These are phyloP conservation scores for Naganishia cerealis DNA, from an alignment of 1,284 basidiomycete genomes.

Conservation along the genomic window DNA sequence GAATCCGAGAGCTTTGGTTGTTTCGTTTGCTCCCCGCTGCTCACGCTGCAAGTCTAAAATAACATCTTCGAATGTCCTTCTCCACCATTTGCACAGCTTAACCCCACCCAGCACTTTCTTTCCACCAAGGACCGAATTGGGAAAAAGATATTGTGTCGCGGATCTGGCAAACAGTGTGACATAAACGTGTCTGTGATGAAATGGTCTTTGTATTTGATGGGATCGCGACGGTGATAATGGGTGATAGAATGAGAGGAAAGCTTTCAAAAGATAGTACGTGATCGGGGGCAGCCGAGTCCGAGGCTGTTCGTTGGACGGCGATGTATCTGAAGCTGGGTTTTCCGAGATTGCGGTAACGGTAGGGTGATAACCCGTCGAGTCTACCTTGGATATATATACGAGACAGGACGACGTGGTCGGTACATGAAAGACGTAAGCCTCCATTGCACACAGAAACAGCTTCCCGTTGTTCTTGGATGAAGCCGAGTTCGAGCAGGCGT, in stretches of 20 bases:
- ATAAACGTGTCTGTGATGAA: slow-evolving; percentile 58
- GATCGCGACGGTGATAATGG: slow-evolving; percentile 39
- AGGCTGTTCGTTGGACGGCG: not conserved
- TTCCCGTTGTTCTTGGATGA: slow-evolving; percentile 48
- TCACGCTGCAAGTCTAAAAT: slow-evolving; percentile 52
- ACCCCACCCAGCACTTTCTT: slow-evolving; percentile 79
- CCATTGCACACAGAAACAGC: slow-evolving; percentile 74
- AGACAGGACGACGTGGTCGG: slow-evolving; percentile 61
- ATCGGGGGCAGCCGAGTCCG: slow-evolving; percentile 14
- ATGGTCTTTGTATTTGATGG: not conserved
- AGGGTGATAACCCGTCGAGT: slow-evolving; percentile 74
- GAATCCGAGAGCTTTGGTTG: slow-evolving; percentile 44
- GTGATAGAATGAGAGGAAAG: slow-evolving; percentile 60
- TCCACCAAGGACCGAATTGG: slow-evolving; percentile 75
- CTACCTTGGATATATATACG: slow-evolving; percentile 90
- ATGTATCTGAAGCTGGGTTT: not conserved
- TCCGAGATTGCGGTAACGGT: slow-evolving; percentile 61
- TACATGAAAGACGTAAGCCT: slow-evolving; percentile 72
- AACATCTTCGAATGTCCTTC: slow-evolving; percentile 65
- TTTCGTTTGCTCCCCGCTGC: not conserved
- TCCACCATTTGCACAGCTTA: slow-evolving; percentile 90
- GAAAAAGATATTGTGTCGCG: slow-evolving; percentile 90
- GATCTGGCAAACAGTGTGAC: slow-evolving; percentile 88
- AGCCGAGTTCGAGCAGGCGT: not conserved
- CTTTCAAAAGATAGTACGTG: slow-evolving; percentile 60